Percentiles rank a stretch among this genome's conserved stretches.
Evolutionary conservation across 2,329 filamentous ascomycete genomes (phyloP).

Genomic region (Penicillium fuscoglaucum): DNA sequence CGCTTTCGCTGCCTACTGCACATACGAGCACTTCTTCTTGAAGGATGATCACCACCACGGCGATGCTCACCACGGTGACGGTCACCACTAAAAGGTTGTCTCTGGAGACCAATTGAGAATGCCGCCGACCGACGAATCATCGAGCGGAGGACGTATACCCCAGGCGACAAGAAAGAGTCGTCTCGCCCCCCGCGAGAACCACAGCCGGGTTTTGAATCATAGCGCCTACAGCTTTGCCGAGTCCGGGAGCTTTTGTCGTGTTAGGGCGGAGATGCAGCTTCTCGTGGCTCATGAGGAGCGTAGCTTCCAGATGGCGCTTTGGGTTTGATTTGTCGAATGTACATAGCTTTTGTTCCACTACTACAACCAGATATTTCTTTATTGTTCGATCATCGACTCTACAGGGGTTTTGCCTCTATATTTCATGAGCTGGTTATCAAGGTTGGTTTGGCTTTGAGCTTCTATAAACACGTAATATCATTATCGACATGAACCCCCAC

Average conservation of each 20-base stretch:
- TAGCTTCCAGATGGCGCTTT: constrained; percentile 31
- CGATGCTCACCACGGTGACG: constrained; percentile 50
- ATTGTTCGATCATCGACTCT: constrained; percentile 9
- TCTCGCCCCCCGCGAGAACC: constrained; percentile 16
- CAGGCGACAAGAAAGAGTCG: constrained; percentile 17
- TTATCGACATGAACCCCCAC: constrained; percentile 19
- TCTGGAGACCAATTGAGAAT: constrained; percentile 14
- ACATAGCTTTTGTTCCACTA: constrained; percentile 39
- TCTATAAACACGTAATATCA: constrained; percentile 27
- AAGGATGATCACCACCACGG: constrained; percentile 64
- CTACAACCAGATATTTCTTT: constrained; percentile 22
- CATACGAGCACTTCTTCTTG: constrained; percentile 84
- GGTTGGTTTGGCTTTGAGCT: constrained; percentile 2
- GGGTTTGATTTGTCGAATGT: constrained; percentile 37
- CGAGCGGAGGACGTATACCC: constrained; percentile 28
- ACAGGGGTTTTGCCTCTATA: neutral
- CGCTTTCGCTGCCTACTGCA: constrained; percentile 86
- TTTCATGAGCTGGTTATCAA: neutral
- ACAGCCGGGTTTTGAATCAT: constrained; percentile 12
- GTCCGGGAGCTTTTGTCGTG: constrained; percentile 17
- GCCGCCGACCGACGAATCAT: constrained; percentile 16
- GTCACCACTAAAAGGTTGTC: constrained; percentile 54
- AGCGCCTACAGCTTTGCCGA: constrained; percentile 8
- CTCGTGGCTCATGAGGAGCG: constrained; percentile 6
- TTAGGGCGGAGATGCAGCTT: constrained; percentile 12